These are phyloP conservation scores for Lipomyces kockii DNA, from an alignment of 805 yeast species.

Conservation along the genomic window DNA sequence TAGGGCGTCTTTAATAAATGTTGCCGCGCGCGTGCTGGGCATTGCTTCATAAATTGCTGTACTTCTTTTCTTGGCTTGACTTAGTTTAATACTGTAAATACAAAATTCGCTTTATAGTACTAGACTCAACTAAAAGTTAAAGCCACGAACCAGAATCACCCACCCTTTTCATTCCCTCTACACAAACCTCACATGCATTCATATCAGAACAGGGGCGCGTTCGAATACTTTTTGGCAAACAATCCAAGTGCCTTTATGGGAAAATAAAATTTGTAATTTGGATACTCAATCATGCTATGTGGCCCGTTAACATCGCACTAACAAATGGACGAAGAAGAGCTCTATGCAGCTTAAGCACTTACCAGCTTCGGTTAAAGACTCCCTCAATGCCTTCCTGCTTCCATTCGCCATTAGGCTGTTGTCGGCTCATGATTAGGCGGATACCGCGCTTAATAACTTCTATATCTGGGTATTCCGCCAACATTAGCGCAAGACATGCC, in stretches of 20 bases:
- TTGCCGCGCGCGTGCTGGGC: slow-evolving; percentile 12
- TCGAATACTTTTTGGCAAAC: slow-evolving; percentile 47
- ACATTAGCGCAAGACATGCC: slow-evolving; percentile 80
- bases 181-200: background rate
- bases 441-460: slow-evolving; percentile 68
- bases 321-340: slow-evolving; percentile 48
- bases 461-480: slow-evolving; percentile 79
- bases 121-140: background rate
- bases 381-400: slow-evolving; percentile 86
- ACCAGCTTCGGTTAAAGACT: slow-evolving; percentile 76
- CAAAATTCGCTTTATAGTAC: background rate
- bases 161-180: background rate
- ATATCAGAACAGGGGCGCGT: background rate
- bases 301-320: slow-evolving; percentile 54
- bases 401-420: slow-evolving; percentile 81
- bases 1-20: slow-evolving; percentile 15
- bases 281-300: slow-evolving; percentile 73
- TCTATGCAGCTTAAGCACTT: background rate
- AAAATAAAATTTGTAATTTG: slow-evolving; percentile 86
- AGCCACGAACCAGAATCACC: background rate
- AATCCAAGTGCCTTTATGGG: slow-evolving; percentile 93
- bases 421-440: slow-evolving; percentile 64
- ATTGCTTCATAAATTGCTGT: background rate
- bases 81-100: background rate
- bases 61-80: background rate